Evolutionary conservation across 2,329 filamentous ascomycete species (phyloP), one percentile per base, ranked within the genome.

Genomic region (Dactylellina haptotyla): DNA sequence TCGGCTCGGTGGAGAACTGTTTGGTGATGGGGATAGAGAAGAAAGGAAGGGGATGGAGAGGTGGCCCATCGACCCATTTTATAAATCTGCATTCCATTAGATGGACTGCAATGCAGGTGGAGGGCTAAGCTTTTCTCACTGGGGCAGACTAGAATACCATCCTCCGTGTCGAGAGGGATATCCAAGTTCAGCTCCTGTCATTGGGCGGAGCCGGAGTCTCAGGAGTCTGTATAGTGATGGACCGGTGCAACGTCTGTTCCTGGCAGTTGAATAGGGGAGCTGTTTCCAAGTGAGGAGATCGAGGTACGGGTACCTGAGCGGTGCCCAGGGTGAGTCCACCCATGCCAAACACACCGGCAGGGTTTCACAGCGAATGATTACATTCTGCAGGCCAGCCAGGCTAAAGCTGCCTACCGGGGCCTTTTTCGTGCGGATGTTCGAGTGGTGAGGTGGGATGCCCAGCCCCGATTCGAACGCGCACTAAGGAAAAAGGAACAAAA

Each of bases 11-110:
- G 61, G 45, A 73, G 26, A 39, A 62, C 69, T 73, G 61, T 37
- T 61, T 61, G 69, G 37, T 65, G 69, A 73, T 73, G 59, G 32
- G 20, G 54, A 51, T 48, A 43, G 63, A 53, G 37, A 26, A 65
- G 37, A 64, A 63, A 51, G 56, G 48, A 18, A 34, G 37, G 53
- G 54, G 61, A 23, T 46, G 45, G 48, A 66, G 54, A 73, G 63
- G 69, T 66, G 69, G 69, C 69, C 54, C 54, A 37, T 57, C 69
- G 69, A 62, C 37, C 69, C 69, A 65, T 65, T 73, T 61, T 73
- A 73, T 73, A 73, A 73, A 73, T 59, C 54, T 73, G 59, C 59
- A 72, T 72, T 72, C 67, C 67, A 58, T 53, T n/a, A n/a, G n/a
- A n/a, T n/a, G n/a, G n/a, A n/a, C 43, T 54, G 61, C 54, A 48